phyloP scores from a whole-genome alignment of 371 early-diverging fungal genomes.

The Quaeritorhiza haematococci region DNA sequence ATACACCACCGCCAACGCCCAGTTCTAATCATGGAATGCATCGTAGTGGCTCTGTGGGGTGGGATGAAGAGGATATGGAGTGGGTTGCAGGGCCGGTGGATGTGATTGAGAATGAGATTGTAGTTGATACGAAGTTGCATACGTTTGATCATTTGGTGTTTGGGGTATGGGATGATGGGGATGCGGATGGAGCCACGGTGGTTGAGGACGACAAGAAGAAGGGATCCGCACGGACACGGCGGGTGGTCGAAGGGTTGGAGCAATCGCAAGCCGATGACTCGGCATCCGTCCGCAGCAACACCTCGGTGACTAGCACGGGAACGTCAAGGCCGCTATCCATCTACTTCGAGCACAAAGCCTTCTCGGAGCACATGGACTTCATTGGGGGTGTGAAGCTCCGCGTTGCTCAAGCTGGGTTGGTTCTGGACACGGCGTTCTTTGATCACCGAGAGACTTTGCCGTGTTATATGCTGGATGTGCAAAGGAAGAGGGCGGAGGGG shows the following conservation, averaged over 20 bases:
- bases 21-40: too few relatives aligned
- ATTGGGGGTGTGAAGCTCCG: slow-evolving; percentile 24
- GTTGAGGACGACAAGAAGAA: not conserved
- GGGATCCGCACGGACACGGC: too few relatives aligned
- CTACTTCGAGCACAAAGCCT: slow-evolving; percentile 28
- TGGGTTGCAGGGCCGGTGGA: slow-evolving; percentile 16
- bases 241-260: too few relatives aligned
- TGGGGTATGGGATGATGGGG: slow-evolving; percentile 31
- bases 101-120: slow-evolving; percentile 19
- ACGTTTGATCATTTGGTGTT: slow-evolving; percentile 38
- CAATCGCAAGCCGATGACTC: not conserved
- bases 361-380: slow-evolving; percentile 28
- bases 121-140: slow-evolving; percentile 29
- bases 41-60: too few relatives aligned
- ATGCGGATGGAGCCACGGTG: too few relatives aligned
- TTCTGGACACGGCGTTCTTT: slow-evolving; percentile 18
- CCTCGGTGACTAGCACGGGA: not conserved
- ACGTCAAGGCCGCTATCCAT: slow-evolving; percentile 4
- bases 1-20: not conserved
- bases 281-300: not conserved
- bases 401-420: slow-evolving; percentile 10
- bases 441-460: slow-evolving; percentile 34
- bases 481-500: slow-evolving; percentile 8
- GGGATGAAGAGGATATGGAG: too few relatives aligned
- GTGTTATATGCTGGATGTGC: slow-evolving; percentile 26